A percentile compares a stretch with the other conserved stretches of the same genome.
Evolutionary conservation across 345 rosid species (phyloP).

Genomic region (Eucalyptus curtisii): DNA sequence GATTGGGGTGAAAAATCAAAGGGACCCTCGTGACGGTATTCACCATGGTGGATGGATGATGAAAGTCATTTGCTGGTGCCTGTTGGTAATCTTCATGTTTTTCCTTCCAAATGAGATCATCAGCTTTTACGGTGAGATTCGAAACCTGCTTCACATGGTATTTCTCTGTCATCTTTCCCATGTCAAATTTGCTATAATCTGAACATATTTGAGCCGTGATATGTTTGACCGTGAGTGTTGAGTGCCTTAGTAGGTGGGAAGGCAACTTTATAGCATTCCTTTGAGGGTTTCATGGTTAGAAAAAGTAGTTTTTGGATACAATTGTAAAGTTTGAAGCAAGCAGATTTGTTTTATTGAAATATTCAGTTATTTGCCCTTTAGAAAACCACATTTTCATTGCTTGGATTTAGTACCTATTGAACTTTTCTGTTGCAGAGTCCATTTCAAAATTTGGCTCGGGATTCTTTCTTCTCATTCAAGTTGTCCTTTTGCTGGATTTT

Average conservation of each 20-base stretch:
- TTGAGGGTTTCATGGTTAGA: neutral
- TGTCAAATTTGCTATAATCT: neutral
- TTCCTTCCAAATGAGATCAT: conserved; percentile 90
- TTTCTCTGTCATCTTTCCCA: neutral
- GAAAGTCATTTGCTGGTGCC: conserved; percentile 81
- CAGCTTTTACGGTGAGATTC: conserved; percentile 65
- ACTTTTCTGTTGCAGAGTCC: conserved; percentile 37
- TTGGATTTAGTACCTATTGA: neutral
- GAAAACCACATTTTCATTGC: neutral
- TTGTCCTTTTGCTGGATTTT: conserved; percentile 96
- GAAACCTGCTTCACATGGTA: neutral
- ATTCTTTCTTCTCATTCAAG: conserved; percentile 93
- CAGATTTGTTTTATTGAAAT: neutral
- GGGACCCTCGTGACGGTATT: conserved; percentile 91
- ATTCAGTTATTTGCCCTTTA: neutral
- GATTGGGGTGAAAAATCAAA: conserved; percentile 91
- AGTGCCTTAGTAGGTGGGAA: neutral
- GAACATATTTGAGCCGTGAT: neutral
- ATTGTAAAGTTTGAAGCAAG: neutral
- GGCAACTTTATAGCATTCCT: neutral
- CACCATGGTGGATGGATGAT: conserved; percentile 99
- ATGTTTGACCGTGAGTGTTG: neutral
- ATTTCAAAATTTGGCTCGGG: conserved; percentile 96
- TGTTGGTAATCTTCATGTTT: conserved; percentile 86
- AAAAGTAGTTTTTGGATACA: neutral